Base-by-base conservation (phyloP, 139 green algal species). In the Coccomyxa sp. region DNA sequence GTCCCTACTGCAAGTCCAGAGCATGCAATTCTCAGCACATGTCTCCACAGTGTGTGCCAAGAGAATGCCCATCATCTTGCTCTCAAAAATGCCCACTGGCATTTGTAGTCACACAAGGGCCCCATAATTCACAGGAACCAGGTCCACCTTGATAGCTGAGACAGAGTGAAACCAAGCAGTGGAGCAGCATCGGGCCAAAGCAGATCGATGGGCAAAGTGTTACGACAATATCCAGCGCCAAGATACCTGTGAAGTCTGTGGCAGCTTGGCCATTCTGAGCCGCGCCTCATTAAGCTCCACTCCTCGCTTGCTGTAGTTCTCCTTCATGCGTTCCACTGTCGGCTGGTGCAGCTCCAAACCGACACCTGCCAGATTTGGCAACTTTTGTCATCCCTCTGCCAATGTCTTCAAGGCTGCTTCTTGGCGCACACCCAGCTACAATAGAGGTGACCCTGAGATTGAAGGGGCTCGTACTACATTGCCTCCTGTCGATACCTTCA, bases 271-370 rank as follows among this genome's bases (percentile, higher is more conserved):
- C 93, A 96, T 96, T 16, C 90, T 83, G 79, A 96, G 87, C 0
- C 93, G 84, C 3, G 93, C 90, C 63, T 90, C 90, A 71, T 96
- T 97, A 16, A 97, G 88, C 87, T 96, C 92, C 81, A 96, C 86
- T 0, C 91, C 91, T 13, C 90, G 87, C 32, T 82, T 77, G 13
- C 76, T 79, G 60, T 96, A 96, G 81, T 92, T 87, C 57, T 74
- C 80, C 30, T 82, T 51, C 93, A 97, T 97, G 38, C 85, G 83
- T 63, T 90, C 79, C 45, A 93, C 90, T 7, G 92, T 95, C 23
- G 88, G 86, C 76, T 86, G 38, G 77, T 95, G 90, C 74, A 92
- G 80, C 78, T 88, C 45, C 63, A 95, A 83, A 45, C 81, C 14
- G 30, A 82, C 82, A 58, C 87, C 89, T 92, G 82, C n/a, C 77